Evolutionary conservation across 768 basidiomycete species (phyloP), one percentile per base, ranked within the genome.

Genomic region (Roridomyces roridus): DNA sequence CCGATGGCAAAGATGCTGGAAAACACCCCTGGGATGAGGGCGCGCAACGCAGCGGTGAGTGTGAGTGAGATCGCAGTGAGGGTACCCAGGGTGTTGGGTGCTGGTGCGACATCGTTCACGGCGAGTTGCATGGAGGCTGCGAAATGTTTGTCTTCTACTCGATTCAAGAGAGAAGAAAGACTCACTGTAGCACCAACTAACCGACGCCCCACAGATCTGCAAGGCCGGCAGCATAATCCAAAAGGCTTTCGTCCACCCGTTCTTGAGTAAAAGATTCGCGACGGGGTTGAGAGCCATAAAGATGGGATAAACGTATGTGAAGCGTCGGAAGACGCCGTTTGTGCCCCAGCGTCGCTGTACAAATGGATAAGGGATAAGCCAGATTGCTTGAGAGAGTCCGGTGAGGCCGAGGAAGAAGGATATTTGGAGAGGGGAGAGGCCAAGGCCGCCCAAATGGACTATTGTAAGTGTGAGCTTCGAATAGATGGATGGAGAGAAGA

Each of bases 71-170:
- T 51, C 12, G 26, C 49, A 40, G 40, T 51, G 26, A 51, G 49
- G 20, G 49, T 51, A 40, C 49, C 49, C 18, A 51, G 49, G 49
- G 40, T 42, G 39, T 41, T 42, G 26, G 49, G 40, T 23, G 49
- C 37, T 26, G 49, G 49, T 29, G 49, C 37, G 49, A 51, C 49
- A 25, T 41, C 49, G 49, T 51, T 51, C 39, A 51, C 28, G 37
- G 49, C 49, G 29, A 51, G 49, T 51, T 51, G 49, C 26, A 51
- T 51, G 28, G 39, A 37, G 34, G 40, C 49, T 51, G 40, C n/a
- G n/a, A n/a, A n/a, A n/a, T n/a, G n/a, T 41, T 51, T 15, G 40
- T 35, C 26, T 41, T 31, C n/a, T n/a, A n/a, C n/a, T n/a, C n/a
- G n/a, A n/a, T n/a, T n/a, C n/a, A n/a, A n/a, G n/a, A n/a, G n/a